These are phyloP conservation scores for Mycena galericulata DNA, from an alignment of 768 basidiomycete genomes.

Conservation along the genomic window DNA sequence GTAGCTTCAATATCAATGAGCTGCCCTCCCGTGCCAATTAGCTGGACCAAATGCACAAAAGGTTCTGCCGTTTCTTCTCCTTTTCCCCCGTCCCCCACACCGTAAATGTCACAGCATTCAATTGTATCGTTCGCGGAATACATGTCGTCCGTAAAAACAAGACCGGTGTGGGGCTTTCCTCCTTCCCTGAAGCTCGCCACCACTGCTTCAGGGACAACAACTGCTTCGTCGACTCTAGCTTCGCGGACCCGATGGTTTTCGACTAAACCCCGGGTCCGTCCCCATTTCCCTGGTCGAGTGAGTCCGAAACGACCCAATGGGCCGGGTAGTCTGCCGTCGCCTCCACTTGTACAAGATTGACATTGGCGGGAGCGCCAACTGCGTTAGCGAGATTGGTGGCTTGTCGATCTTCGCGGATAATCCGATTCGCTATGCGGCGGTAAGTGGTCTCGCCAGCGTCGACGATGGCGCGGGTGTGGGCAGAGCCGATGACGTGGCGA, in stretches of 20 bases:
- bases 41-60: slow-evolving; percentile 7
- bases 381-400: slow-evolving; percentile 14
- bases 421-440: slow-evolving; percentile 17
- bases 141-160: slow-evolving; percentile 5
- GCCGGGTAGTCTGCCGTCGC: slow-evolving; percentile 6
- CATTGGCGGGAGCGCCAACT: no score
- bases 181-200: slow-evolving; percentile 11
- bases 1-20: neutral
- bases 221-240: neutral
- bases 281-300: slow-evolving; percentile 19
- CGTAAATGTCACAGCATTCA: slow-evolving; percentile 8
- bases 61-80: neutral
- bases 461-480: slow-evolving; percentile 12
- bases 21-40: neutral
- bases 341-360: slow-evolving; percentile 16
- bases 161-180: slow-evolving; percentile 13
- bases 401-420: slow-evolving; percentile 31
- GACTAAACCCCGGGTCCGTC: slow-evolving; percentile 22
- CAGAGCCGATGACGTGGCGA: neutral
- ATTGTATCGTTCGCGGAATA: slow-evolving; percentile 11
- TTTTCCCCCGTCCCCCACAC: neutral
- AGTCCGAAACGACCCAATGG: slow-evolving; percentile 3
- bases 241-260: slow-evolving; percentile 16
- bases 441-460: slow-evolving; percentile 5
- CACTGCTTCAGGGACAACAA: slow-evolving; percentile 10